Evolutionary conservation across 1,139 yeast species (phyloP), one percentile per base, ranked within the genome.

Genomic region (Scheffersomyces stambukii): DNA sequence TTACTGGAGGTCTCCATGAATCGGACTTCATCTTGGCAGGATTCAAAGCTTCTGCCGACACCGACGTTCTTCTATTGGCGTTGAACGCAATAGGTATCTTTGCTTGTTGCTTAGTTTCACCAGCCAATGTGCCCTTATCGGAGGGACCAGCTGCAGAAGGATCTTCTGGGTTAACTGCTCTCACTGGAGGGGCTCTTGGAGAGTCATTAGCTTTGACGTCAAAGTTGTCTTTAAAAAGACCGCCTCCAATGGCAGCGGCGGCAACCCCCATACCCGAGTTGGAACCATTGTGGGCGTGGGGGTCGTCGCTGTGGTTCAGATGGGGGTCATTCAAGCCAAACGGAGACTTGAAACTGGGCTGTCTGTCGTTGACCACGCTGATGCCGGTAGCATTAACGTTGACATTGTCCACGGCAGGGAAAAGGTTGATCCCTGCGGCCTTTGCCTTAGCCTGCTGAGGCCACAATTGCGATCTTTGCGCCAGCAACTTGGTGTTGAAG

Each of bases 1-100:
- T 76, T 42, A 70, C 70, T 29, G 89, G 85, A 5, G 91, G 86
- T 37, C 66, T 77, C 91, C 91, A 83, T 27, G 70, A 60, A 50
- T 80, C 84, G 26, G 77, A 74, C 28, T 46, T 61, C 44, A 46
- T 71, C 52, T 65, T 68, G 36, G 70, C 77, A 11, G 80, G 81
- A 46, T 74, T 73, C 46, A 75, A 48, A 4, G 81, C 77, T 59
- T 85, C 95, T 4, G 95, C 95, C 29, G 88, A 77, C 13, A 86
- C 95, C 16, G 93, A 81, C 4, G 86, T 81, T 63, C 95, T 77
- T 63, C 96, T 75, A 54, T 81, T 77, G 28, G 88, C 86, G 50
- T 83, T 83, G 58, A 82, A 81, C 23, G 75, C 67, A 29, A 62
- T 54, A 13, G 83, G 83, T 29, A 76, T 53, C 30, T 50, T 48